Base-by-base conservation (phyloP, 345 rosid species). In the Diplotaxis tenuifolia region DNA sequence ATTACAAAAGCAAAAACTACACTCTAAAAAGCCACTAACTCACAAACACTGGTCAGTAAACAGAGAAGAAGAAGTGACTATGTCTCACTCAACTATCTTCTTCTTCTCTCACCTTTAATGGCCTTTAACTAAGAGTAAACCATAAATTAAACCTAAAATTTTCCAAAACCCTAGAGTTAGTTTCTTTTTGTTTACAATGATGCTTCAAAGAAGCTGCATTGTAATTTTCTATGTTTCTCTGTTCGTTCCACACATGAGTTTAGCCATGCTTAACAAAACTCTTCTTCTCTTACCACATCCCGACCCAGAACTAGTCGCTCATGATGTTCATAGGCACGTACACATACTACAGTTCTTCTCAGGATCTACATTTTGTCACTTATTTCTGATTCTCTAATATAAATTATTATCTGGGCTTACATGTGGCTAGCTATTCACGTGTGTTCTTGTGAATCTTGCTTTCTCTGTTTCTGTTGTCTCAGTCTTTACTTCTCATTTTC, bases 251-350 rank as follows among this genome's bases (percentile, higher is more conserved):
- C 78, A 83, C 28, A 12, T 55, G 65, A 12, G 49, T 45, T 63
- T 53, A 28, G 84, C 89, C 70, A 82, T 79, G 77, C 75, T 83
- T 68, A 91, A 89, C 83, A 70, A 75, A 54, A 83, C 89, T 2
- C 72, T 85, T 55, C 86, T 86, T 57, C 89, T 86, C 15, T 38
- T 68, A 40, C 88, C 92, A 21, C 94, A 89, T 65, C 89, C 92
- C 3, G 73, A 87, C 75, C 98, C 97, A 2, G 96, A 89, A 55
- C 72, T 75, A 31, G 96, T 93, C 62, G 98, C 70, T 76, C 87
- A 74, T 68, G 92, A 88, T 45, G 88, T 93, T 77, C 93, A 82
- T 64, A 86, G 98, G 98, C 3, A 23, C 3, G 25, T 84, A 84
- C 47, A 58, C 53, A 1, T 22, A 6, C 18, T 53, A 27, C 74